Base-by-base conservation (phyloP, 495 filamentous ascomycete genomes). In the Penicillium antarcticum region DNA sequence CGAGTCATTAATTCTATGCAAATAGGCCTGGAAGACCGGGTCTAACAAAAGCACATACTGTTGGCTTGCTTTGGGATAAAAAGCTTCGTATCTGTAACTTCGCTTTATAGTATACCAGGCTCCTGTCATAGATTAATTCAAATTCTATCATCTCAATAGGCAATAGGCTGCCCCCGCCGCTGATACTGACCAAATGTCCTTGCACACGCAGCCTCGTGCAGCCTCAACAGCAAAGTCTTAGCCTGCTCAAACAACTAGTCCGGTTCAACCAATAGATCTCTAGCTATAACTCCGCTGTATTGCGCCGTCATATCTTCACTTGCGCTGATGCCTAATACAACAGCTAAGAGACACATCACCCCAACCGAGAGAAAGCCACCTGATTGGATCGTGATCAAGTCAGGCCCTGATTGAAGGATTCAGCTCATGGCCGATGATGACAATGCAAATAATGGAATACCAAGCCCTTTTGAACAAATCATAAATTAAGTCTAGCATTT, bases 321-420 rank as follows among this genome's bases (percentile, higher is more conserved):
- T 83, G 86, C 61, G 81, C 89, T 9, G 91, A 91, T 52, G 88
- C 89, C 18, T 97, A 92, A 92, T 96, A 91, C 67, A 91, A 97
- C 63, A 91, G 91, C 19, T 96, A 91, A 92, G 92, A 97, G 68
- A 95, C 91, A 2, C 80, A 91, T 13, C 77, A 92, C 41, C 92
- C 96, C 74, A 97, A 97, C 66, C 69, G 78, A 0, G 76, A n/a
- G n/a, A 23, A 23, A 82, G 21, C 79, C 82, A 3, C 89, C 86
- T 56, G 92, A 97, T 70, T 96, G 87, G 85, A 89, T 91, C 1
- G 80, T 92, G 32, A 83, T 95, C 42, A 76, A 80, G 43, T 82
- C 95, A 4, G 92, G 92, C 31, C 88, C 92, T 9, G n/a, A n/a
- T n/a, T n/a, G n/a, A n/a, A n/a, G n/a, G n/a, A n/a, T n/a, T n/a